These are phyloP conservation scores for Plectosphaerella plurivora DNA, from an alignment of 2,329 filamentous ascomycete species.

Conservation along the genomic window DNA sequence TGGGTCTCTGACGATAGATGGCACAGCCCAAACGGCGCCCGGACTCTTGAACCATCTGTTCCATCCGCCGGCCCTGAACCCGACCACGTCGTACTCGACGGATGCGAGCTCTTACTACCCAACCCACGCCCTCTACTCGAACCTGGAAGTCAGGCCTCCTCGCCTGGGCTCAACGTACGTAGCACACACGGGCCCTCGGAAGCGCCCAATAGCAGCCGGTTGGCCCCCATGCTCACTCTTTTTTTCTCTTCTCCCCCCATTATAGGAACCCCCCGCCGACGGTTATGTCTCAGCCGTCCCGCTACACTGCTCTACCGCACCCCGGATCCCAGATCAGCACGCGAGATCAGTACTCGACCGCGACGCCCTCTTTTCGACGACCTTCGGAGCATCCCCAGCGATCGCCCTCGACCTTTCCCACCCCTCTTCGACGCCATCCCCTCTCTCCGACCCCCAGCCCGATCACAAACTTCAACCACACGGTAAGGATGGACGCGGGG, in stretches of 20 bases:
- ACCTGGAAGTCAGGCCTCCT: constrained; percentile 45
- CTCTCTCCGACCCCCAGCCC: constrained; percentile 45
- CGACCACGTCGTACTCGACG: constrained; percentile 42
- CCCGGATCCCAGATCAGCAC: constrained; percentile 42
- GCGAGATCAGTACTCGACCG: constrained; percentile 49
- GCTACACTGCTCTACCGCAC: constrained; percentile 42
- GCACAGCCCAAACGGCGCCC: constrained; percentile 42
- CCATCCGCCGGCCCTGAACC: constrained; percentile 42
- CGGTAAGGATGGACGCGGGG: constrained; percentile 45
- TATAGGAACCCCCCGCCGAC: constrained; percentile 44
- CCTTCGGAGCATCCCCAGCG: constrained; percentile 44
- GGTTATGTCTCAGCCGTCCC: constrained; percentile 35
- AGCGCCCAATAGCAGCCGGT: constrained; percentile 4
- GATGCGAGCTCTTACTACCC: constrained; percentile 47
- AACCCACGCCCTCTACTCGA: constrained; percentile 37
- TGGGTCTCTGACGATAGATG: constrained; percentile 50
- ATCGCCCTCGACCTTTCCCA: constrained; percentile 45
- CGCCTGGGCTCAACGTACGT: constrained; percentile 54
- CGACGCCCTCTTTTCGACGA: constrained; percentile 47
- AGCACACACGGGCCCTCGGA: constrained; percentile 1
- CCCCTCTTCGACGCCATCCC: constrained; percentile 43
- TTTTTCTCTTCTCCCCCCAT: constrained; percentile 5
- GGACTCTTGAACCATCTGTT: constrained; percentile 42
- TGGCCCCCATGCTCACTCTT: constrained; percentile 21
- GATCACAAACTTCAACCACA: constrained; percentile 34